phyloP scores from a whole-genome alignment of 306 rosid species.

The Ochetophila trinervis region DNA sequence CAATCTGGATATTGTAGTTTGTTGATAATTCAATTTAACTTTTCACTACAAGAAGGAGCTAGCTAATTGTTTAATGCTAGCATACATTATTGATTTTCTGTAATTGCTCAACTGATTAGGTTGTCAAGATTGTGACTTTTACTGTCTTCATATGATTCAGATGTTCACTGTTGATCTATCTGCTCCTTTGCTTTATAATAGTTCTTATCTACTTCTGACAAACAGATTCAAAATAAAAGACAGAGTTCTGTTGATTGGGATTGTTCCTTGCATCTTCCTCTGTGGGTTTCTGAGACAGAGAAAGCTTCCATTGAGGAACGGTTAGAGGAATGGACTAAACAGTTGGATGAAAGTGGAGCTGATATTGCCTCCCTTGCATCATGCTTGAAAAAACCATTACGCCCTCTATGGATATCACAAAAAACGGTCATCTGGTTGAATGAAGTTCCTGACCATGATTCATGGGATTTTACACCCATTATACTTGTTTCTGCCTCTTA shows the following conservation, averaged over 20 bases:
- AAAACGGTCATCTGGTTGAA: slow-evolving; percentile 85
- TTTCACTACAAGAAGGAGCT: too few relatives aligned
- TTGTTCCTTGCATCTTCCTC: slow-evolving; percentile 86
- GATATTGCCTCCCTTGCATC: slow-evolving; percentile 66
- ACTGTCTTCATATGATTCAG: background rate
- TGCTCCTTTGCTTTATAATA: slow-evolving; percentile 18
- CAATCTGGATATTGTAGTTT: too few relatives aligned
- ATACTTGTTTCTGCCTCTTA: slow-evolving; percentile 80
- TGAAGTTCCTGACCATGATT: slow-evolving; percentile 84
- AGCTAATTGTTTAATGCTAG: too few relatives aligned
- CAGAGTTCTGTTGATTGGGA: slow-evolving; percentile 58
- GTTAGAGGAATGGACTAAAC: slow-evolving; percentile 74
- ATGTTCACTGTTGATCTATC: background rate
- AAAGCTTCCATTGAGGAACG: slow-evolving; percentile 61
- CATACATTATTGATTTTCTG: background rate
- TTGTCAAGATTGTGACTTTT: slow-evolving; percentile 4
- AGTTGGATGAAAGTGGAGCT: slow-evolving; percentile 61
- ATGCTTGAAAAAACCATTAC: slow-evolving; percentile 69
- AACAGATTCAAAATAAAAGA: slow-evolving; percentile 12
- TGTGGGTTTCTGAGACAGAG: slow-evolving; percentile 81
- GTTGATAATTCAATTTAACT: background rate
- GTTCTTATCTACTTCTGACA: slow-evolving; percentile 37
- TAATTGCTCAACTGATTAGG: background rate
- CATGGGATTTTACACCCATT: slow-evolving; percentile 94
- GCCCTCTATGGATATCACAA: slow-evolving; percentile 93